Evolutionary conservation across 2,329 filamentous ascomycete species (phyloP), one percentile per base, ranked within the genome.

Genomic region (Cyanodermella asteris): DNA sequence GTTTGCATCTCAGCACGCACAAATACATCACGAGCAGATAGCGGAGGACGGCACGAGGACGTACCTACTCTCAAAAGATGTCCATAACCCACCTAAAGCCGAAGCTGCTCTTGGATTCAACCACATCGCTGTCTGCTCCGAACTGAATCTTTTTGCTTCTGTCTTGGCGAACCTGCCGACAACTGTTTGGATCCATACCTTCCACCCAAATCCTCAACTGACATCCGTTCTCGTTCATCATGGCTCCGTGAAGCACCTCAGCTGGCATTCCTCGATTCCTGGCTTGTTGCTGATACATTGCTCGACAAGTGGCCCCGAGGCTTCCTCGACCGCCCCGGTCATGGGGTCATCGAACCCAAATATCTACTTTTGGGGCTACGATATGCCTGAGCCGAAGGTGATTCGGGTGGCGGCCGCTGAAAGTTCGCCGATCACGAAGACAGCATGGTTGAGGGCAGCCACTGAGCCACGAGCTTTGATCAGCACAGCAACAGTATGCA

Each of bases 141-240:
- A 46, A 13, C 46, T 47, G 5, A 36, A 24, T 1, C 34, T 51
- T 8, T 31, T 55, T 9, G 49, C 46, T 7, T 51, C 46, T 3
- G 40, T 49, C 18, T 45, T 49, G 27, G 44, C 49, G n/a, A 37
- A 38, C 13, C 41, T 46, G 6, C 46, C 51, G 9, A 51, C 53
- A 27, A 47, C 55, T 11, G 42, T 51, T 12, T 56, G 52, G 51
- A 47, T 56, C 30, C 55, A 52, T n/a, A n/a, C n/a, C n/a, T n/a
- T 51, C 43, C 44, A 5, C 24, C 52, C 23, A 37, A 43, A 17
- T 25, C 28, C 9, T 36, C 42, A 3, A 34, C 27, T 5, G 35
- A 50, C 6, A 26, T 38, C 50, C n/a, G 41, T 41, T 5, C 29
- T 55, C 2, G 45, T 54, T 11, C 51, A 55, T 24, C 50, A 53